Percentiles rank a stretch among this genome's conserved stretches.
Evolutionary conservation across 1,284 basidiomycete genomes (phyloP).

Genomic region (Marasmius sp.): DNA sequence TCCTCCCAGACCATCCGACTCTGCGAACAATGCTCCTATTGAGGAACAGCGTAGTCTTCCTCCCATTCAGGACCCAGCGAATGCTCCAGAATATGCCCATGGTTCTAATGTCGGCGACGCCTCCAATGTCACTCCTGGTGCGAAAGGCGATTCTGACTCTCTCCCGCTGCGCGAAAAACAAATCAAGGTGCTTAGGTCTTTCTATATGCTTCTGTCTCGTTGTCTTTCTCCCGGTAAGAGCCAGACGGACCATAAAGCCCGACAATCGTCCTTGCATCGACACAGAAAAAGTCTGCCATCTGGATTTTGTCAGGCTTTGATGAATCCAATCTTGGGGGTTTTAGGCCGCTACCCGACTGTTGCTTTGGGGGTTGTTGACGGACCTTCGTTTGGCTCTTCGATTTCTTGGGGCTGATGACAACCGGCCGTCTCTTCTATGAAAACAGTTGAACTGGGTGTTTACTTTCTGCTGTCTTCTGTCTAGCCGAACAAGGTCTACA

Average conservation of each 20-base stretch:
- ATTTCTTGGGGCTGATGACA: slow-evolving; percentile 28
- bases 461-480: slow-evolving; percentile 56
- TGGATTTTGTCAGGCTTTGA: background rate
- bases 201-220: slow-evolving; percentile 41
- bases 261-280: background rate
- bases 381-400: slow-evolving; percentile 15
- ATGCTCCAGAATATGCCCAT: slow-evolving; percentile 45
- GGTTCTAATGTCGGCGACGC: slow-evolving; percentile 45
- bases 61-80: slow-evolving; percentile 42
- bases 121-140: slow-evolving; percentile 26
- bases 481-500: slow-evolving; percentile 87
- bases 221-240: slow-evolving; percentile 31
- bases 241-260: slow-evolving; percentile 4
- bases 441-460: slow-evolving; percentile 53
- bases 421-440: slow-evolving; percentile 40
- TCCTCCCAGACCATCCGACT: slow-evolving; percentile 39
- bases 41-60: slow-evolving; percentile 29
- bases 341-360: background rate
- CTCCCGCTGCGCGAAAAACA: slow-evolving; percentile 68
- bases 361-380: background rate
- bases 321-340: background rate
- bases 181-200: slow-evolving; percentile 85
- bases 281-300: background rate
- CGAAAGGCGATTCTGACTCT: slow-evolving; percentile 37
- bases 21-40: slow-evolving; percentile 45